Evolutionary conservation across 1,284 basidiomycete genomes (phyloP).

Genomic region (Ustilago trichophora): DNA sequence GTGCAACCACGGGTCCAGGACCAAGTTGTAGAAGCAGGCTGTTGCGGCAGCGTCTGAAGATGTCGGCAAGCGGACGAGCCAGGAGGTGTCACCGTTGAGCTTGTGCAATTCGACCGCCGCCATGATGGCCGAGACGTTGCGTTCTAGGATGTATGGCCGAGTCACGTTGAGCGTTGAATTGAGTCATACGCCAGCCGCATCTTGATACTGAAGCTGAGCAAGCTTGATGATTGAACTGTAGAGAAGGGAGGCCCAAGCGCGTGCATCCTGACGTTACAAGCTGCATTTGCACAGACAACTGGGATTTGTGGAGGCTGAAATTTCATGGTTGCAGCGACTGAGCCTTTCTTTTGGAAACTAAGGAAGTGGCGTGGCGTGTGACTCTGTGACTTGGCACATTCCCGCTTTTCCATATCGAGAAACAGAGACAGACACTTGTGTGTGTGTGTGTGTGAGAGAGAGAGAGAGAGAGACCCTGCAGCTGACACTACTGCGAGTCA

Average conservation of each 20-base stretch:
- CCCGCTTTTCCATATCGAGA: too few relatives aligned
- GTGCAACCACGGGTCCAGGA: constrained; percentile 41
- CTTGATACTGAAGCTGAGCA: neutral
- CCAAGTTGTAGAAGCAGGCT: constrained; percentile 35
- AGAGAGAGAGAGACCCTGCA: constrained; percentile 11
- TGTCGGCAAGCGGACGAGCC: constrained; percentile 29
- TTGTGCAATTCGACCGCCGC: constrained; percentile 32
- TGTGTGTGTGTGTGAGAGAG: too few relatives aligned
- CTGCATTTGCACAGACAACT: neutral
- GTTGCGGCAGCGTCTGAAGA: too few relatives aligned
- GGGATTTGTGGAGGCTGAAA: too few relatives aligned
- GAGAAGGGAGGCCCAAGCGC: too few relatives aligned
- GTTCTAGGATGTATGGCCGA: neutral
- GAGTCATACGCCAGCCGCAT: neutral
- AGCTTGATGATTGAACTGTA: too few relatives aligned
- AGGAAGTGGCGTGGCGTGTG: constrained; percentile 3
- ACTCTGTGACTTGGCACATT: constrained; percentile 9
- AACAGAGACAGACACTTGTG: too few relatives aligned
- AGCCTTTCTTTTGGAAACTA: neutral
- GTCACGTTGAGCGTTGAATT: too few relatives aligned
- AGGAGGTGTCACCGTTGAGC: constrained; percentile 45
- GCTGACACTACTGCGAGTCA: constrained; percentile 18
- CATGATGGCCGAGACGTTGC: constrained; percentile 1
- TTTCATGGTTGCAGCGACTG: too few relatives aligned
- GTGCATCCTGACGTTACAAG: constrained; percentile 5